Percentiles rank a stretch among this genome's conserved stretches.
Conservation (phyloP, 352 stramenopile species). For the Globisporangium barbulae region DNA sequence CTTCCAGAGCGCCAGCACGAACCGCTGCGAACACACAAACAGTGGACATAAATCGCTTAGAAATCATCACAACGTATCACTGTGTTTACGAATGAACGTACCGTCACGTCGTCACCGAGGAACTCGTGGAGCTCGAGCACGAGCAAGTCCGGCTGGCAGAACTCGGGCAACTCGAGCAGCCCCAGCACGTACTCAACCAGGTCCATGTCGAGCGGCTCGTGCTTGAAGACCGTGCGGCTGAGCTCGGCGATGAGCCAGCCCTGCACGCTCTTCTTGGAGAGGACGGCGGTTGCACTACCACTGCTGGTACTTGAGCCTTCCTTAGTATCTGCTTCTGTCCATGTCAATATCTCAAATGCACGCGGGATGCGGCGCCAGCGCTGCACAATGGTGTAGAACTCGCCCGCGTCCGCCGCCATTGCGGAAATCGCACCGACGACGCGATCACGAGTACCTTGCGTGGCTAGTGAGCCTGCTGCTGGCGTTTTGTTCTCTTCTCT, state of each 20-base stretch:
- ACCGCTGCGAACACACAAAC: constrained; percentile 32
- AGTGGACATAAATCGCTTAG: too few relatives aligned
- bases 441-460: constrained; percentile 7
- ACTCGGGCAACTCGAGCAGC: constrained; percentile 67
- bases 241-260: constrained; percentile 50
- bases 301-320: not conserved
- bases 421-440: constrained; percentile 25
- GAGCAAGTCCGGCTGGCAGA: constrained; percentile 63
- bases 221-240: constrained; percentile 28
- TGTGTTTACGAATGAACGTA: constrained; percentile 16
- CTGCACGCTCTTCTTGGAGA: constrained; percentile 21
- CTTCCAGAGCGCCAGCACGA: constrained; percentile 73
- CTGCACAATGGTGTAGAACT: constrained; percentile 44
- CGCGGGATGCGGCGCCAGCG: constrained; percentile 49
- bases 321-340: constrained; percentile 8
- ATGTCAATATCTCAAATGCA: constrained; percentile 33
- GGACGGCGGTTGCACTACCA: not conserved
- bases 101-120: constrained; percentile 32
- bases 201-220: constrained; percentile 44
- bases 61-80: too few relatives aligned
- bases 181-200: constrained; percentile 64
- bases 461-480: not conserved
- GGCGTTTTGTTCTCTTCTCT: not conserved
- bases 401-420: constrained; percentile 23
- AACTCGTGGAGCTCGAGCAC: constrained; percentile 71